phyloP scores from a whole-genome alignment of 495 filamentous ascomycete species.

The Hamigera avellanea region DNA sequence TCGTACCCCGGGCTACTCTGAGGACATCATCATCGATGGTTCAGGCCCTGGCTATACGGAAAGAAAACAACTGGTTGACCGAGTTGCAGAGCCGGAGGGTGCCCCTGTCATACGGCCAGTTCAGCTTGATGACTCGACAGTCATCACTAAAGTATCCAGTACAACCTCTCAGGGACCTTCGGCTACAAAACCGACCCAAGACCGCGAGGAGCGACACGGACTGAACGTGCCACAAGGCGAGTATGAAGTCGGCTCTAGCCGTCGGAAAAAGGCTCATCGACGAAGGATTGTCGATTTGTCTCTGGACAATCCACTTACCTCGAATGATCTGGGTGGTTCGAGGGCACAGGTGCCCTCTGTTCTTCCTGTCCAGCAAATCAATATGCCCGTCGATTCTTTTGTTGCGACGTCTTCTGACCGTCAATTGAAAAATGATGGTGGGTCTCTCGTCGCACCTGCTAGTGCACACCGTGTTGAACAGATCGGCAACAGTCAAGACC shows the following conservation, averaged over 20 bases:
- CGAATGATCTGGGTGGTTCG: conserved; percentile 22
- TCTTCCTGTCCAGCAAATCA: conserved; percentile 21
- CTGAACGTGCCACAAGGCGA: conserved; percentile 23
- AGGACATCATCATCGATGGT: conserved; percentile 83
- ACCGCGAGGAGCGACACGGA: conserved; percentile 40
- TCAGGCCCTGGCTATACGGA: conserved; percentile 72
- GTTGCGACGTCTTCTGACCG: conserved; percentile 19
- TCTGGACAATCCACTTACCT: conserved; percentile 38
- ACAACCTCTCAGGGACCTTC: conserved; percentile 5
- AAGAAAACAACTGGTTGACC: conserved; percentile 72
- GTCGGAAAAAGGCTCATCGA: conserved; percentile 44
- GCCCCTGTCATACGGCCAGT: conserved; percentile 65
- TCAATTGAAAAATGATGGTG: conserved; percentile 26
- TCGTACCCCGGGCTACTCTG: conserved; percentile 75
- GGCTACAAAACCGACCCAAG: conserved; percentile 29
- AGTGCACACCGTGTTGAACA: conserved; percentile 15
- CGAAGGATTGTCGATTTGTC: conserved; percentile 79
- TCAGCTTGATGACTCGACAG: conserved; percentile 42
- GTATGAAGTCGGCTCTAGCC: conserved; percentile 22
- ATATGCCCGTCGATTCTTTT: conserved; percentile 19
- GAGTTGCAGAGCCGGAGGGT: conserved; percentile 58
- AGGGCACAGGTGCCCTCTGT: conserved; percentile 17
- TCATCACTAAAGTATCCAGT: conserved; percentile 45
- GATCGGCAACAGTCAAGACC: conserved; percentile 7
- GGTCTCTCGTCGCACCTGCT: conserved; percentile 19